phyloP scores from a whole-genome alignment of 768 basidiomycete species.

The Trichaptum fuscoviolaceum region DNA sequence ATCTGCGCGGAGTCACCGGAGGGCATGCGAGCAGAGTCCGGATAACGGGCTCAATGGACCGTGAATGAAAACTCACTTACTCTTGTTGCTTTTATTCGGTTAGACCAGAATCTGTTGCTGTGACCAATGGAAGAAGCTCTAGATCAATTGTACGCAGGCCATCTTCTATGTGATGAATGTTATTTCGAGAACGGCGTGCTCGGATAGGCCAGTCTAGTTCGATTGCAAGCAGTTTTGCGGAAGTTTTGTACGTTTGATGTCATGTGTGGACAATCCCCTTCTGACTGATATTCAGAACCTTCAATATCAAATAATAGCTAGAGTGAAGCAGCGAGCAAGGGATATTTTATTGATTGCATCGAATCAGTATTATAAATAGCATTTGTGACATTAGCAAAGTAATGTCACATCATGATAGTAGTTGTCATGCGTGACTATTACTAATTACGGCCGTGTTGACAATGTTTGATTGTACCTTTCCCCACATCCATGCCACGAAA shows the following conservation, averaged over 20 bases:
- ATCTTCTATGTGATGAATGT: background rate
- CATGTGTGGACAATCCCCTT: too few relatives aligned
- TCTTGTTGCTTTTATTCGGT: background rate
- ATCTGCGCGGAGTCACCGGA: background rate
- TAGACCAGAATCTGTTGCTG: background rate
- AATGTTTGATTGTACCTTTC: background rate
- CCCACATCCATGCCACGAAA: background rate
- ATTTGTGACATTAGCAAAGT: too few relatives aligned
- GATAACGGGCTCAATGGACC: background rate
- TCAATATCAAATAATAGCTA: too few relatives aligned
- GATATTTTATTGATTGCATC: too few relatives aligned
- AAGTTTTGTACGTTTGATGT: background rate
- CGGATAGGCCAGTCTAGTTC: background rate
- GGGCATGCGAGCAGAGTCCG: background rate
- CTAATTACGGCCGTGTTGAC: too few relatives aligned
- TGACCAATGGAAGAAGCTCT: background rate
- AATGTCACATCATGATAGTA: too few relatives aligned
- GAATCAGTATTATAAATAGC: too few relatives aligned
- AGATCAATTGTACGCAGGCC: background rate
- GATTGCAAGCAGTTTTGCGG: background rate
- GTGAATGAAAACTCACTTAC: background rate
- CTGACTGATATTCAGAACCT: too few relatives aligned
- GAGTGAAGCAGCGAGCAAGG: too few relatives aligned
- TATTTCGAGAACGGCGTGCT: background rate
- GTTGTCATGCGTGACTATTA: too few relatives aligned